Evolutionary conservation across 768 basidiomycete species (phyloP), one percentile per base, ranked within the genome.

Genomic region (Naganishia onofrii): DNA sequence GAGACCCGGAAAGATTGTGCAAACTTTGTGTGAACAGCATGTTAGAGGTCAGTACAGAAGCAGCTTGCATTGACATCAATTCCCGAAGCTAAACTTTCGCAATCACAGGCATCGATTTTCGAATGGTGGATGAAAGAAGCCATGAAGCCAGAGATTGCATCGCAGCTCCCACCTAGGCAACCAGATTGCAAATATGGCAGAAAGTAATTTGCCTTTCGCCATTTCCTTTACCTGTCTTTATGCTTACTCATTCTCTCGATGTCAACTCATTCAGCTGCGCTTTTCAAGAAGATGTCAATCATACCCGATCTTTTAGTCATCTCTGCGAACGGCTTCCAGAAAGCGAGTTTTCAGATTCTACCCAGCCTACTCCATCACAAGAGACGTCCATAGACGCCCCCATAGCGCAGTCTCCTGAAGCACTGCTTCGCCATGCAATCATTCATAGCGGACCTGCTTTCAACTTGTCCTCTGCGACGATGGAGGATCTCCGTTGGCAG

Each of bases 121-220:
- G 70, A 71, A 52, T 71, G 70, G 70, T 71, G 70, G 70, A 71
- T 71, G 70, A 38, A 66, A 48, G 56, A 71, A 32, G 31, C 34
- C 21, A 28, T 32, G 8, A 71, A 63, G 31, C 60, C 52, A 32
- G 56, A 55, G 21, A 42, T 68, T 10, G 58, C 52, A 32, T n/a
- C 21, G 8, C 63, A 36, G 4, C 57, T 71, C n/a, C 70, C 70
- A 17, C 48, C 66, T 19, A 38, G 66, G 67, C 51, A 67, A 55
- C 31, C 23, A 34, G 57, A 60, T 21, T 71, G 70, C 57, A 67
- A 68, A 32, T 55, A 54, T 60, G 70, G 70, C 3, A 34, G 70
- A 63, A 63, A 46, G 70, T 71, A 60, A 15, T 54, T 65, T 23
- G 34, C 17, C 26, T 32, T 68, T 36, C 52, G 32, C 15, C 29